phyloP scores from a whole-genome alignment of 345 rosid genomes.

The Garcia nutans region DNA sequence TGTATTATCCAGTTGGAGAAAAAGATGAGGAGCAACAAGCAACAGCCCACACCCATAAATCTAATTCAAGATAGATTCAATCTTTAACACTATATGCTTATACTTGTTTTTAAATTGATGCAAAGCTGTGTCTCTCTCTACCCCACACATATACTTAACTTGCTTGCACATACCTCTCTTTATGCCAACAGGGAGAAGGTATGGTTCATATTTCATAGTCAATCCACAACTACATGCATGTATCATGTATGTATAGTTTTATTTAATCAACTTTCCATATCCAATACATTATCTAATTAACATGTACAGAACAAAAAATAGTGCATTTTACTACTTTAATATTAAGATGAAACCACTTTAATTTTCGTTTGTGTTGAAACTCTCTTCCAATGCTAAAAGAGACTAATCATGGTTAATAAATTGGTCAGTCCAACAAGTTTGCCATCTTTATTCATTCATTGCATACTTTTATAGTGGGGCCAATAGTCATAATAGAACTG shows the following conservation, averaged over 20 bases:
- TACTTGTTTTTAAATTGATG: conserved; percentile 35
- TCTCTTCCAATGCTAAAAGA: no score
- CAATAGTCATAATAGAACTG: no score
- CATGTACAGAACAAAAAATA: no score
- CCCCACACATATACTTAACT: neutral
- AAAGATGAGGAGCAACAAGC: conserved; percentile 29
- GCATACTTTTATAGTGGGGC: no score
- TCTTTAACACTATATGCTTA: conserved; percentile 14
- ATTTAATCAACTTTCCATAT: neutral
- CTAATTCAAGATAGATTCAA: conserved; percentile 37
- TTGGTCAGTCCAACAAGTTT: conserved; percentile 19
- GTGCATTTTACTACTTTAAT: no score
- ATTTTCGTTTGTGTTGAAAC: no score
- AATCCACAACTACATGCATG: neutral
- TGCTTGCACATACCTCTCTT: neutral
- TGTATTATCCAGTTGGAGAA: conserved; percentile 42
- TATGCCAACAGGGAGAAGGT: neutral
- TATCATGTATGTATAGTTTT: neutral
- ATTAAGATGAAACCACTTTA: no score
- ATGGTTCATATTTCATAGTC: conserved; percentile 30
- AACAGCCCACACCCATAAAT: conserved; percentile 39
- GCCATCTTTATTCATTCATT: neutral
- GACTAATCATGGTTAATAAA: neutral
- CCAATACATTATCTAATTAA: neutral
- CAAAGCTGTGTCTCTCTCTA: conserved; percentile 15